Evolutionary conservation across 805 yeast species (phyloP), one percentile per base, ranked within the genome.

Genomic region (Kuraishia hungarica): DNA sequence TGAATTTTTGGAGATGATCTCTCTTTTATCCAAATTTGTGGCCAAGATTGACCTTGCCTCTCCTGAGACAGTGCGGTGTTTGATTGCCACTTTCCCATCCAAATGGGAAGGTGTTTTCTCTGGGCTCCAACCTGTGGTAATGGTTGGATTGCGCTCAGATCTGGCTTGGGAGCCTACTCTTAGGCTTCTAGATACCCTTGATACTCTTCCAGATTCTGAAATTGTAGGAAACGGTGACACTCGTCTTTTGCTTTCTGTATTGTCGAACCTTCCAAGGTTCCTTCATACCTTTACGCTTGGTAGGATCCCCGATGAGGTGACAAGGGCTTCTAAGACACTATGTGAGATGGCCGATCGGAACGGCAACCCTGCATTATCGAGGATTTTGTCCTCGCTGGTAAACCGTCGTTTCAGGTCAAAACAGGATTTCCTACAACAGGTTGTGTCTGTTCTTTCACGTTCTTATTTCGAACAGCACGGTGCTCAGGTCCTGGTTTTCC

Each of bases 91-190:
- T 0, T 94, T 92, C 65, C 99, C 99, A 0, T 84, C 94, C 0
- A 86, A 88, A 56, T 94, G 98, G 99, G 97, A 92, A 64, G 97
- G 97, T 1, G 80, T 84, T 55, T 94, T 91, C 67, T 93, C 86
- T 63, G 98, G 98, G 0, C 72, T 94, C 6, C 96, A 91, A 62
- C 84, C 80, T 50, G 77, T 87, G 20, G 82, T 92, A 0, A 74
- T 90, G 79, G 81, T 83, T 51, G 99, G 99, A 0, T 72, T 96
- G 55, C 72, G 97, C 54, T 91, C 97, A 0, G 74, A 91, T 1
- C 81, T 83, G 53, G 81, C 97, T 0, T 87, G 85, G 73, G 96
- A 89, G 10, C 83, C 88, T 13, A 80, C 96, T 1, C 72, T 90
- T 62, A 80, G 80, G 57, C 79, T 93, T 48, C 68, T 94, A 55